These are phyloP conservation scores for Apiospora kogelbergensis DNA, from an alignment of 2,329 filamentous ascomycete genomes.

Conservation along the genomic window DNA sequence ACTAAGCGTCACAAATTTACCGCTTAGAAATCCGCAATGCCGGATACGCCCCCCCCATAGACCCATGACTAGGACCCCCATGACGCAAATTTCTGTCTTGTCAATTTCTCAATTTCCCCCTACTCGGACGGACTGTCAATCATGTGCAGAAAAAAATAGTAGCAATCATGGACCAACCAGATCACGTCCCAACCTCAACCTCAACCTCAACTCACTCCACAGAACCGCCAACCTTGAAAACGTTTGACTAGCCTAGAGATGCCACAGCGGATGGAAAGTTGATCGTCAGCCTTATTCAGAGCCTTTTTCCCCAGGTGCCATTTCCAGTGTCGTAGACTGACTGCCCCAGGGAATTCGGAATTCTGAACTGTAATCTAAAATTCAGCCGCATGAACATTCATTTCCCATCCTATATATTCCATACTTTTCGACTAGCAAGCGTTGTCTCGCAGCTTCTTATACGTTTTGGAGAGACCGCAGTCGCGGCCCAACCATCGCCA, in stretches of 20 bases:
- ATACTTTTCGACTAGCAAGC: neutral
- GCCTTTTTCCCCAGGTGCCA: neutral
- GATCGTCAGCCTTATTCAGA: neutral
- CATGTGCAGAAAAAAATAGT: neutral
- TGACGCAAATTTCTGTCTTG: conserved; percentile 9
- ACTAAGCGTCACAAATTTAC: conserved; percentile 4
- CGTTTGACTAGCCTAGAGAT: neutral
- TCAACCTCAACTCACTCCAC: neutral
- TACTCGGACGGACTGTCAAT: neutral
- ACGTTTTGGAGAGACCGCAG: neutral
- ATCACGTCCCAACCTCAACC: neutral
- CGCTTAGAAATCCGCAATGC: conserved; percentile 8
- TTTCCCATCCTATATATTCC: neutral
- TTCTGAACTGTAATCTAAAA: neutral
- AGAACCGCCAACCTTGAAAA: neutral
- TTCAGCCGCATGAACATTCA: neutral
- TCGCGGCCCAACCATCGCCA: neutral
- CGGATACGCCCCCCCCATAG: neutral
- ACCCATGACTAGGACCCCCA: neutral
- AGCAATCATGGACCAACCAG: neutral
- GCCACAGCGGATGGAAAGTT: neutral
- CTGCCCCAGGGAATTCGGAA: neutral
- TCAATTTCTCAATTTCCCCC: neutral
- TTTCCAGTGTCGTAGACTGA: neutral
- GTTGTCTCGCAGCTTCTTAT: neutral